Evolutionary conservation across 1,284 basidiomycete species (phyloP).

Genomic region (Cryptococcus sp.): DNA sequence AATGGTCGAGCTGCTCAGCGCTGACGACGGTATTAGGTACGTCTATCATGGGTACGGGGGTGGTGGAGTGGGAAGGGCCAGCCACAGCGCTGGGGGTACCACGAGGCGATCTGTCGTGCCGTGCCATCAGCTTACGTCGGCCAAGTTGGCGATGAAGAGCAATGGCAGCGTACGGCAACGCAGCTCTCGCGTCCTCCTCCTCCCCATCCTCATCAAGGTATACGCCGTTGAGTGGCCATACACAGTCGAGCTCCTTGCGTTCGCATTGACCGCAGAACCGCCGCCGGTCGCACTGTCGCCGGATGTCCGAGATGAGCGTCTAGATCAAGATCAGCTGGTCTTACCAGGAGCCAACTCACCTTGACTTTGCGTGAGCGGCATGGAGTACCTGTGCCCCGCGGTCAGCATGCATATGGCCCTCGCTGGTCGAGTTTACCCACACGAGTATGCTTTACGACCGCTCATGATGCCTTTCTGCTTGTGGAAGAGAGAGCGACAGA

Average conservation of each 20-base stretch:
- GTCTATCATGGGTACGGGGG: constrained; percentile 8
- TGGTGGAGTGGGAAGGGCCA: neutral
- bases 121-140: neutral
- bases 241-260: constrained; percentile 8
- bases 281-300: constrained; percentile 16
- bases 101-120: neutral
- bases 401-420: neutral
- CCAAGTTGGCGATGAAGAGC: neutral
- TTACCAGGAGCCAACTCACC: constrained; percentile 1
- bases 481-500: neutral
- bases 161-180: neutral
- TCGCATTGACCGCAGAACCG: constrained; percentile 13
- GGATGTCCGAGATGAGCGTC: neutral
- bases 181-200: neutral
- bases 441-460: constrained; percentile 15
- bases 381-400: constrained; percentile 6
- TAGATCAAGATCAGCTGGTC: neutral
- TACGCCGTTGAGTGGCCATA: constrained; percentile 18
- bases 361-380: constrained; percentile 19
- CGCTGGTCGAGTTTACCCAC: neutral
- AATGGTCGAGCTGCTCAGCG: constrained; percentile 23
- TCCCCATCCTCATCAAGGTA: constrained; percentile 5
- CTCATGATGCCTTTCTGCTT: constrained; percentile 8
- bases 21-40: constrained; percentile 17
- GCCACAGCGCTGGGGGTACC: neutral